Evolutionary conservation across 306 rosid genomes (phyloP).

Genomic region (Ziziphus jujuba): DNA sequence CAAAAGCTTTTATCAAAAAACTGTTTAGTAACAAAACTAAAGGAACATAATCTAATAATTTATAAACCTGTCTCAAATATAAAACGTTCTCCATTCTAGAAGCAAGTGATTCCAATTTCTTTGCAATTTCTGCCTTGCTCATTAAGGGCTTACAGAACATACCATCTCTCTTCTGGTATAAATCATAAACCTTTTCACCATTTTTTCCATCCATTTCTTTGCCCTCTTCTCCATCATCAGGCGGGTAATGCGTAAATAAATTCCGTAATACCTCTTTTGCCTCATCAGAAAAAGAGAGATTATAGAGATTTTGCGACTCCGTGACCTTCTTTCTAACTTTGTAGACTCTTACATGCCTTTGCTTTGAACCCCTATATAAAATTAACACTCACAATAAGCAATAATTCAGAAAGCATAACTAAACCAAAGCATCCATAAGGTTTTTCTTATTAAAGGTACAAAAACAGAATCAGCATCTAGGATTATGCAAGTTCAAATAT

Average conservation of each 20-base stretch:
- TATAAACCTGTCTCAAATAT: conserved; percentile 55
- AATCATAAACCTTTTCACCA: conserved; percentile 8
- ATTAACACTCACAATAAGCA: conserved; percentile 18
- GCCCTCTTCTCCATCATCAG: conserved; percentile 50
- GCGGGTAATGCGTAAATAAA: conserved; percentile 66
- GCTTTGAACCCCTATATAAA: conserved; percentile 45
- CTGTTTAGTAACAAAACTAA: conserved; percentile 1
- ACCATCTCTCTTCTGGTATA: conserved; percentile 32
- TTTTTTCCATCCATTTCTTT: conserved; percentile 27
- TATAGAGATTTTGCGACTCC: conserved; percentile 18
- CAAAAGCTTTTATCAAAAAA: conserved; percentile 16
- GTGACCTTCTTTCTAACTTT: conserved; percentile 37
- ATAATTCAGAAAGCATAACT: conserved; percentile 4
- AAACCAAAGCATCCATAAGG: conserved; percentile 1
- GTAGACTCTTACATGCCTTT: conserved; percentile 38
- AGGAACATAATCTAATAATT: conserved; percentile 10
- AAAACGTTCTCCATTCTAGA: conserved; percentile 32
- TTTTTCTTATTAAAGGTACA: conserved; percentile 4
- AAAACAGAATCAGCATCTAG: conserved; percentile 6
- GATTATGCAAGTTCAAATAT: not conserved
- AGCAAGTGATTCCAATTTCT: conserved; percentile 43
- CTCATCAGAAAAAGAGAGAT: conserved; percentile 56
- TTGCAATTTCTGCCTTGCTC: conserved; percentile 49
- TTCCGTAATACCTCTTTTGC: conserved; percentile 42
- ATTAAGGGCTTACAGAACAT: conserved; percentile 52